Base-by-base conservation (phyloP, 805 yeast genomes). In the Candida orba region DNA sequence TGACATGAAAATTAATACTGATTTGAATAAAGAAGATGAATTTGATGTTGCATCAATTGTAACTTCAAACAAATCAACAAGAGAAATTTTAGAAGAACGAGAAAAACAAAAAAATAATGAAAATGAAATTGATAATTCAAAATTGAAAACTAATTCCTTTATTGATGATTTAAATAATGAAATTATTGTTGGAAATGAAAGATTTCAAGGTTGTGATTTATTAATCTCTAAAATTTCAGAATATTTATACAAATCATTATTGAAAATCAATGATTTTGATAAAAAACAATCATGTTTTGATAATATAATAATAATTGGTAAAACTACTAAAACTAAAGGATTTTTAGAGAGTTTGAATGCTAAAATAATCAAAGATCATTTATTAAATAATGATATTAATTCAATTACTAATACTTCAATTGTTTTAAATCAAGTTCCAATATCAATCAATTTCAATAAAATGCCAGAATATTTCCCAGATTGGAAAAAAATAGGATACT, bases 381-480 rank as follows among this genome's bases (percentile, higher is more conserved):
- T 82, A 39, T 65, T 81, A 15, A 60, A 60, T 8, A 59, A 62
- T 47, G 52, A 52, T 13, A 34, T 46, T n/a, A 54, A 53, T 24
- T 40, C 48, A 22, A 15, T 43, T 6, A 46, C 54, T 24, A 46
- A 46, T 8, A 31, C 29, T 7, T 35, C 46, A 4, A 41, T 45
- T 8, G 62, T 53, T 37, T 65, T 72, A 48, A 63, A 72, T 40
- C 98, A 91, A 65, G 89, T 82, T 2, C 98, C 97, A 20, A 78
- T 80, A n/a, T 69, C 79, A 13, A 74, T 90, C 44, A 78, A 75
- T 51, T 58, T 79, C 40, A 78, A 81, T 23, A 81, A 82, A 54
- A 74, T 78, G 61, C 95, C 96, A 0, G 98, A 91, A 44, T 90
- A 91, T 63, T 91, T 91, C 65, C 86, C 95, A 1, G 95, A 87